These are phyloP conservation scores for Sechiopsis laciniata DNA, from an alignment of 306 rosid genomes.

Conservation along the genomic window DNA sequence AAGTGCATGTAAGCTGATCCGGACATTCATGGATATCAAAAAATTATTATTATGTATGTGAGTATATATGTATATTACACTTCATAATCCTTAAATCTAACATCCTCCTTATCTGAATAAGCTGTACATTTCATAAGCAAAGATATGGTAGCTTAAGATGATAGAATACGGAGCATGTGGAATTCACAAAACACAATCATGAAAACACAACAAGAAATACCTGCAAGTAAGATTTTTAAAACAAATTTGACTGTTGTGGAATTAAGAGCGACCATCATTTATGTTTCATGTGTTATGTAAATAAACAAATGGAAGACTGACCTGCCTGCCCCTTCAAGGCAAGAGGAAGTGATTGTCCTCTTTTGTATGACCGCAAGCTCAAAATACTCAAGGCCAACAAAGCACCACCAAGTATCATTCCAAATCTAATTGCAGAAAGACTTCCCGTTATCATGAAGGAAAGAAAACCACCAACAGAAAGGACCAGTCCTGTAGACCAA, in stretches of 20 bases:
- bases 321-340: slow-evolving; percentile 87
- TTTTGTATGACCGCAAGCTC: slow-evolving; percentile 58
- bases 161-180: neutral
- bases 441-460: slow-evolving; percentile 85
- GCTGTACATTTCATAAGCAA: neutral
- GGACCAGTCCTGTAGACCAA: slow-evolving; percentile 62
- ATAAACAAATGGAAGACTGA: slow-evolving; percentile 30
- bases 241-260: neutral
- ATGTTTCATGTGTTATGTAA: neutral
- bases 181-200: neutral
- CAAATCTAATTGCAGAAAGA: slow-evolving; percentile 72
- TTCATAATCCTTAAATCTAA: neutral
- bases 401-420: slow-evolving; percentile 75
- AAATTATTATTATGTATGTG: too few relatives aligned
- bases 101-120: neutral
- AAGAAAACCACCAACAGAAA: slow-evolving; percentile 83
- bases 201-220: neutral
- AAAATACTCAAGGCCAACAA: slow-evolving; percentile 63
- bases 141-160: neutral
- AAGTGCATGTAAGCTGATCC: too few relatives aligned
- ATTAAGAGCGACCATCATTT: neutral
- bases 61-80: neutral
- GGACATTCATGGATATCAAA: too few relatives aligned
- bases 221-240: neutral
- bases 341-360: slow-evolving; percentile 49